These are phyloP conservation scores for Dujonia santamariae DNA, from an alignment of 1,139 yeast genomes.

Conservation along the genomic window DNA sequence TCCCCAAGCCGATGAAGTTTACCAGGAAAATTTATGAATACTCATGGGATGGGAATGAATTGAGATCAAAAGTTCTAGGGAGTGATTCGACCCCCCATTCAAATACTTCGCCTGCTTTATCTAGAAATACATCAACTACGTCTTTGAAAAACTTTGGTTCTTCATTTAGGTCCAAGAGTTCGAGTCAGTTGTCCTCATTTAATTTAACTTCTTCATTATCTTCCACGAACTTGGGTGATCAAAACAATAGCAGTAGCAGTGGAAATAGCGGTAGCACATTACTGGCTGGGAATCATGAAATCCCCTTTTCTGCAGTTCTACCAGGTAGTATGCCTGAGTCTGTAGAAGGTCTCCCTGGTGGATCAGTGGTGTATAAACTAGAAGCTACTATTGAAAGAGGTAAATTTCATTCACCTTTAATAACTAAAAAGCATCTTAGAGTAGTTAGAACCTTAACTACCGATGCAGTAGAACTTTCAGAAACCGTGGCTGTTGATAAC, in stretches of 20 bases:
- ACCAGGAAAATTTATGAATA: slow-evolving; percentile 72
- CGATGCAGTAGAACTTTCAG: slow-evolving; percentile 84
- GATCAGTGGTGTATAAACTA: slow-evolving; percentile 71
- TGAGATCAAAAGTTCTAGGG: slow-evolving; percentile 17
- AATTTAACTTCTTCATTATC: slow-evolving; percentile 2
- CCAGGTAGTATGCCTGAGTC: slow-evolving; percentile 89
- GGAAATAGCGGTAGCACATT: slow-evolving; percentile 23
- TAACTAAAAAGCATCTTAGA: slow-evolving; percentile 71
- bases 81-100: neutral
- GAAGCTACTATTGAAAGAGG: slow-evolving; percentile 85
- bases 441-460: slow-evolving; percentile 87
- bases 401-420: slow-evolving; percentile 62
- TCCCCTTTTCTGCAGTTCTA: slow-evolving; percentile 81
- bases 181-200: slow-evolving; percentile 1
- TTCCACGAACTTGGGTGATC: slow-evolving; percentile 1
- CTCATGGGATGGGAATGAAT: slow-evolving; percentile 68
- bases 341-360: slow-evolving; percentile 87
- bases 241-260: neutral
- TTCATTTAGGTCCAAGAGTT: slow-evolving; percentile 25
- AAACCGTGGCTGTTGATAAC: slow-evolving; percentile 91
- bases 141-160: slow-evolving; percentile 33
- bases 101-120: slow-evolving; percentile 8
- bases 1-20: slow-evolving; percentile 53
- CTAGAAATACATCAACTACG: slow-evolving; percentile 29
- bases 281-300: slow-evolving; percentile 79